Evolutionary conservation across 2,329 filamentous ascomycete species (phyloP).

Genomic region (Verticillium isaacii): DNA sequence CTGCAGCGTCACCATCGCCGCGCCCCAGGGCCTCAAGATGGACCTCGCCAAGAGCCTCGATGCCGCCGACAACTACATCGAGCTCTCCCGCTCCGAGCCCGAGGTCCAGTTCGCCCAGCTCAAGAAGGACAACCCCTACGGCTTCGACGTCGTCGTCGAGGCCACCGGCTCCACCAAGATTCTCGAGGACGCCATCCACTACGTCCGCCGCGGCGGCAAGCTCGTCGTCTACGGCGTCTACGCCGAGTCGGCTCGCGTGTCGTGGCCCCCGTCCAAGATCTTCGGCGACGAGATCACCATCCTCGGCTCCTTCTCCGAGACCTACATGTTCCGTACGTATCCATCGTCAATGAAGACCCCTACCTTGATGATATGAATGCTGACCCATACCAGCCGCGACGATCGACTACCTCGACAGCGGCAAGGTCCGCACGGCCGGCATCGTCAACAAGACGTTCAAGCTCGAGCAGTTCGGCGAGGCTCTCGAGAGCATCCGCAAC

Average conservation of each 20-base stretch:
- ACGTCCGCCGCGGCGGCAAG: conserved; percentile 66
- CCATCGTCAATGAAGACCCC: no score
- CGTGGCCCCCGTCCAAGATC: conserved; percentile 68
- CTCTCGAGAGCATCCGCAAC: conserved; percentile 65
- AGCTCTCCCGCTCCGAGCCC: conserved; percentile 49
- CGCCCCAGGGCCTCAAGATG: conserved; percentile 65
- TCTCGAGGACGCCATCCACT: conserved; percentile 66
- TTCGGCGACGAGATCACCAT: conserved; percentile 67
- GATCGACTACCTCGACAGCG: conserved; percentile 49
- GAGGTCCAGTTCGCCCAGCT: conserved; percentile 57
- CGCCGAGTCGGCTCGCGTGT: conserved; percentile 54
- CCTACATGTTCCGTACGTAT: conserved; percentile 61
- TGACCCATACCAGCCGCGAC: conserved; percentile 30
- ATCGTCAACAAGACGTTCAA: conserved; percentile 71
- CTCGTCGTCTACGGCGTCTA: conserved; percentile 71
- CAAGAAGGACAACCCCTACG: conserved; percentile 62
- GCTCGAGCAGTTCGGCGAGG: conserved; percentile 68
- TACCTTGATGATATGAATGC: background rate
- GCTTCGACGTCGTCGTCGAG: conserved; percentile 64
- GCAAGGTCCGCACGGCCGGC: conserved; percentile 58
- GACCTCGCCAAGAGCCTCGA: conserved; percentile 57
- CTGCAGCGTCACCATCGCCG: conserved; percentile 65
- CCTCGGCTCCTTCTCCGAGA: conserved; percentile 68
- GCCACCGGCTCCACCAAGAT: conserved; percentile 66
- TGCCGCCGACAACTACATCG: conserved; percentile 49